Evolutionary conservation across 257 asterid species (phyloP).

Genomic region (Gentiana dahurica): DNA sequence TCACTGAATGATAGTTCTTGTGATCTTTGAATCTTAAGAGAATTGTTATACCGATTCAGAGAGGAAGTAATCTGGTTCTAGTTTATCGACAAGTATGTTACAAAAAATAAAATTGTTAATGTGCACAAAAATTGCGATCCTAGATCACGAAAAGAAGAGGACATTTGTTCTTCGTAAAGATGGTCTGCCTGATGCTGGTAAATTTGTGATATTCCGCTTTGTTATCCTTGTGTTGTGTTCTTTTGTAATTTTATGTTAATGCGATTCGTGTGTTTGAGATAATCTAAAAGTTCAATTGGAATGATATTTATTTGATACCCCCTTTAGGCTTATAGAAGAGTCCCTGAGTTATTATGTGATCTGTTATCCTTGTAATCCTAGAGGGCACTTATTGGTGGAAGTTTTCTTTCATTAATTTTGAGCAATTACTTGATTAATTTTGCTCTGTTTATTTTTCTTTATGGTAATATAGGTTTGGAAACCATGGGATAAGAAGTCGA

Average conservation of each 20-base stretch:
- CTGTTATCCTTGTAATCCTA: no score
- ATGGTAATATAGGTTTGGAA: constrained; percentile 74
- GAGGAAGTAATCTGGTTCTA: no score
- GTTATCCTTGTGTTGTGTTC: background rate
- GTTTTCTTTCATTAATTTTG: no score
- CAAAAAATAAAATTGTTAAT: no score
- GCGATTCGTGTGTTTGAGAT: background rate
- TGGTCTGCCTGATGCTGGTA: constrained; percentile 97
- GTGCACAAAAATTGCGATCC: constrained; percentile 61
- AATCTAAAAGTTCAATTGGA: no score
- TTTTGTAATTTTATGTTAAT: background rate
- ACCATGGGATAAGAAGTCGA: constrained; percentile 96
- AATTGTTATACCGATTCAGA: no score
- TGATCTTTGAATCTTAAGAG: no score
- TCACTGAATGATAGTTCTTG: no score
- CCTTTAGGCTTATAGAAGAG: no score
- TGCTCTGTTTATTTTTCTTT: background rate
- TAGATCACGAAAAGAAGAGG: constrained; percentile 92
- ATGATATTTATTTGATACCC: background rate
- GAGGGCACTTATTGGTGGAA: no score
- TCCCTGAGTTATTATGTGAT: no score
- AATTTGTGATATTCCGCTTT: constrained; percentile 11
- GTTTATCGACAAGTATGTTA: no score
- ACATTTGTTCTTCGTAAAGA: constrained; percentile 83
- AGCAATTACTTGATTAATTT: background rate